Evolutionary conservation across 129 eudicot genomes (phyloP).

Genomic region (Flaveria bidentis): DNA sequence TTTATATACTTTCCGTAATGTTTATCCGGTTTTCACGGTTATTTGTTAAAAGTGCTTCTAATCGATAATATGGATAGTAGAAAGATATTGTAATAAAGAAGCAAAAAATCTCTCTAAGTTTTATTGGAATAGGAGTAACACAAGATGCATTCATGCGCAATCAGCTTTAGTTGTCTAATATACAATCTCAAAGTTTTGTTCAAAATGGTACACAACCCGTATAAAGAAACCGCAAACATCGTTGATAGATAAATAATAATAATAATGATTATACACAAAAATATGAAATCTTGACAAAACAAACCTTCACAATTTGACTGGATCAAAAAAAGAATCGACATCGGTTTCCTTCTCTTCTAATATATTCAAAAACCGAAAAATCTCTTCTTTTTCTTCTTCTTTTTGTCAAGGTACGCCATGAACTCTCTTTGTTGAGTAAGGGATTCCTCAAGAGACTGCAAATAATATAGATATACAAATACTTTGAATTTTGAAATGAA

Average conservation of each 20-base stretch:
- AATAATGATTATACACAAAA: conserved; percentile 28
- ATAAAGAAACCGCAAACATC: neutral
- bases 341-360: conserved; percentile 26
- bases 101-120: neutral
- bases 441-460: conserved; percentile 69
- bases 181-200: conserved; percentile 23
- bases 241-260: conserved; percentile 12
- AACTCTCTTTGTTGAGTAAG: conserved; percentile 63
- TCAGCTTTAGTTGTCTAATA: neutral
- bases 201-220: conserved; percentile 26
- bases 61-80: too few species aligned
- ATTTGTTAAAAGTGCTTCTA: too few species aligned
- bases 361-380: conserved; percentile 50
- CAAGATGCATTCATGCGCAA: conserved; percentile 7
- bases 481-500: too few species aligned
- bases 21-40: too few species aligned
- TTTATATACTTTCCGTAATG: too few species aligned
- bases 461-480: too few species aligned
- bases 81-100: too few species aligned
- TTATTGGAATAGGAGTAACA: neutral
- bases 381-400: conserved; percentile 87
- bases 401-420: conserved; percentile 62
- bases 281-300: conserved; percentile 30
- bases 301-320: conserved; percentile 17
- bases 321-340: conserved; percentile 11